Base-by-base conservation (phyloP, 2,329 filamentous ascomycete genomes). In the Fusarium sarcochroum region DNA sequence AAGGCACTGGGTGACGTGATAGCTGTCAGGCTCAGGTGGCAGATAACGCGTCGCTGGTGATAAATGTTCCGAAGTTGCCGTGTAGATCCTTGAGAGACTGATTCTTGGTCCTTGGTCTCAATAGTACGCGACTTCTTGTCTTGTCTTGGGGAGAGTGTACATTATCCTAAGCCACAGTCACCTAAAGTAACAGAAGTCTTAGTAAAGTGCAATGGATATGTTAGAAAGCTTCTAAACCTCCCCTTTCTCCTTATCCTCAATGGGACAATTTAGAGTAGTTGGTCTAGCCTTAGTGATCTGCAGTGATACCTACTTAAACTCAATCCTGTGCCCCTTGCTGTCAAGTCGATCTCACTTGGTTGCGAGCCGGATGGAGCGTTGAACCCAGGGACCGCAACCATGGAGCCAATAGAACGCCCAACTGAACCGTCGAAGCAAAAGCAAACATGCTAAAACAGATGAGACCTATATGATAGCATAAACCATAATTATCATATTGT, bases 391-490 rank as follows among this genome's bases (percentile, higher is more conserved):
- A 7, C 14, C 41, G 23, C 41, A 9, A 15, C 5, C 8, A 2
- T n/a, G 10, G 4, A 17, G 11, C 41, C 49, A 46, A 55, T 55
- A 17, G n/a, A 18, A 38, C 5, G 30, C 17, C 17, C 4, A 38
- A 5, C 23, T n/a, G 23, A 9, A 30, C 47, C 37, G 35, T 18
- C 20, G 37, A 42, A 37, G 27, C 47, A n/a, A 35, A 30, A 20
- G 18, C 11, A 18, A 46, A 21, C 49, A 56, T 56, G 53, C 45
- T 50, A 38, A 58, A 46, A 45, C 25, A 25, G 35, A 37, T 38
- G 32, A 55, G 55, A 46, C 18, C 17, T 40, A 58, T 54, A 58
- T 34, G 13, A 54, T 46, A 25, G 50, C 20, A 25, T 25, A 14
- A 25, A 23, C 8, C 23, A 15, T 35, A 25, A n/a, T 27, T 15